Conservation (phyloP, 345 rosid species). For the Schrenkiella parvula region DNA sequence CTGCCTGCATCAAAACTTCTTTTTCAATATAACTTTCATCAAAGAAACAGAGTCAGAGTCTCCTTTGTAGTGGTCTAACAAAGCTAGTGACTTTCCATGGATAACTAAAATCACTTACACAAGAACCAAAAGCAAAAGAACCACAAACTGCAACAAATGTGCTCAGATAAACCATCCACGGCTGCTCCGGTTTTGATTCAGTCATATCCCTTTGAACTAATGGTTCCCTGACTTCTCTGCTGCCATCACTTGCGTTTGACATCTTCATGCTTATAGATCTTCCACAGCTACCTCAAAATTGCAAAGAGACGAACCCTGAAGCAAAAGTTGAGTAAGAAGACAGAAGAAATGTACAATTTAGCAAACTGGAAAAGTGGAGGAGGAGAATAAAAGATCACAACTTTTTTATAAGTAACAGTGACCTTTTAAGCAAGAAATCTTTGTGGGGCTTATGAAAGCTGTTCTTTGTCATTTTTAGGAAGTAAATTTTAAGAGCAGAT, state of each 20-base stretch:
- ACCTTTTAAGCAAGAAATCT: slow-evolving; percentile 22
- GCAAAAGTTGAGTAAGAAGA: slow-evolving; percentile 19
- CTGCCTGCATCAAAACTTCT: slow-evolving; percentile 50
- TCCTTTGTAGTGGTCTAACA: no score
- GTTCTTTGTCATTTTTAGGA: slow-evolving; percentile 17
- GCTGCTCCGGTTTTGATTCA: slow-evolving; percentile 36
- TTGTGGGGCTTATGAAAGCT: slow-evolving; percentile 20
- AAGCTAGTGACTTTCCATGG: not conserved
- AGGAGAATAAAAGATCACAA: slow-evolving; percentile 4
- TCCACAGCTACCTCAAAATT: not conserved
- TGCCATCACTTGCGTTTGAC: slow-evolving; percentile 22
- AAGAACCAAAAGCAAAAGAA: slow-evolving; percentile 75
- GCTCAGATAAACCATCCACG: slow-evolving; percentile 74
- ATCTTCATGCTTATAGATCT: slow-evolving; percentile 9
- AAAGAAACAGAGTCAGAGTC: no score
- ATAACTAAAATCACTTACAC: slow-evolving; percentile 46
- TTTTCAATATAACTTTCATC: slow-evolving; percentile 9
- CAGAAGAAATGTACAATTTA: slow-evolving; percentile 5
- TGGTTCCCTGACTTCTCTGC: slow-evolving; percentile 18
- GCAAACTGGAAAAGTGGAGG: slow-evolving; percentile 17
- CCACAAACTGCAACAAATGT: slow-evolving; percentile 85
- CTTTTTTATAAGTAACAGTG: not conserved
- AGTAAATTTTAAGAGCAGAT: not conserved
- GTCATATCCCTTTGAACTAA: slow-evolving; percentile 27
- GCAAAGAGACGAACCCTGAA: slow-evolving; percentile 31